These are phyloP conservation scores for Xylariaceae sp. DNA, from an alignment of 2,329 filamentous ascomycete species.

Conservation along the genomic window DNA sequence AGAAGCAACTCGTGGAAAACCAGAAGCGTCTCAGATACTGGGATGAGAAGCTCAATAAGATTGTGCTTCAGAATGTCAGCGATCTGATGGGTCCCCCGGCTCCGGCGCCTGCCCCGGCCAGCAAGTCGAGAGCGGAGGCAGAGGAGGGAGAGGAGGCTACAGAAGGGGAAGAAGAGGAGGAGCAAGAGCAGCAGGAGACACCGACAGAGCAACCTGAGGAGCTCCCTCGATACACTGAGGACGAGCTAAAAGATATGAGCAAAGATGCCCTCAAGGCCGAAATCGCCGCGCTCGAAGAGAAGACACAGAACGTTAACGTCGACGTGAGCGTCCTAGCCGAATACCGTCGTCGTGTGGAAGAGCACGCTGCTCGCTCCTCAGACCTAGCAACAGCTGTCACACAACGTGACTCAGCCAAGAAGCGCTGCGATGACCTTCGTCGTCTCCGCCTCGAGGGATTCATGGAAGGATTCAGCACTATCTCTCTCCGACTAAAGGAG, in stretches of 20 bases:
- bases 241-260: constrained; percentile 66
- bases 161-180: constrained; percentile 19
- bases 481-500: constrained; percentile 92
- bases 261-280: constrained; percentile 60
- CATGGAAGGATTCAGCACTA: constrained; percentile 95
- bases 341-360: constrained; percentile 81
- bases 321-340: constrained; percentile 87
- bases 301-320: constrained; percentile 80
- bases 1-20: constrained; percentile 84
- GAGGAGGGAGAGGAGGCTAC: constrained; percentile 14
- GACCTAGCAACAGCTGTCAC: constrained; percentile 78
- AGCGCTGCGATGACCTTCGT: constrained; percentile 86
- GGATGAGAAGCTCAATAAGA: constrained; percentile 84
- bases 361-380: constrained; percentile 75
- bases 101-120: too few species aligned
- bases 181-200: constrained; percentile 25
- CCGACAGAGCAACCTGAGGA: constrained; percentile 45
- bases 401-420: constrained; percentile 83
- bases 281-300: constrained; percentile 61
- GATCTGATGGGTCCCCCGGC: constrained; percentile 51
- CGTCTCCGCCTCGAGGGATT: constrained; percentile 90
- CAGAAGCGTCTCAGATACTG: constrained; percentile 81
- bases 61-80: constrained; percentile 76
- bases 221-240: constrained; percentile 74
- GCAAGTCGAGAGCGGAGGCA: constrained; percentile 23